Evolutionary conservation across 2,329 filamentous ascomycete genomes (phyloP).

Genomic region (Pseudogymnoascus sp.): DNA sequence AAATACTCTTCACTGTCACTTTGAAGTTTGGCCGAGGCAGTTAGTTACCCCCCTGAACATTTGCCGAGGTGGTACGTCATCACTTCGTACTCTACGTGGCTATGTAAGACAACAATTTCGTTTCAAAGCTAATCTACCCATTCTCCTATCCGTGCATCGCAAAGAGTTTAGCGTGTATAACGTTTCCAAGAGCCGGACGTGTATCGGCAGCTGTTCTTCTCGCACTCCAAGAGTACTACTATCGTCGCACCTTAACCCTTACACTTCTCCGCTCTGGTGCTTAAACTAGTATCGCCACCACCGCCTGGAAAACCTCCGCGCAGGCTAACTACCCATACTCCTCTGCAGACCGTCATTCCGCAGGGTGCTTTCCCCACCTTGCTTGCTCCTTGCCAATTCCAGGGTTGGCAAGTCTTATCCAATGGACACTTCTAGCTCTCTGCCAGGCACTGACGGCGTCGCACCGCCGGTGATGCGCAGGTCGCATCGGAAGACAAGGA

Average conservation of each 20-base stretch:
- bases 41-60: not conserved
- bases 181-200: not conserved
- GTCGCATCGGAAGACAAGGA: slow-evolving; percentile 31
- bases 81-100: not conserved
- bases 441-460: not conserved
- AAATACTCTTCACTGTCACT: not conserved
- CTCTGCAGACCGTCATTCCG: not conserved
- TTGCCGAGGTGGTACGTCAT: not conserved
- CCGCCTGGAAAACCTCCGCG: not conserved
- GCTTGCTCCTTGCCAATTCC: not conserved
- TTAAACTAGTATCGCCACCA: not conserved
- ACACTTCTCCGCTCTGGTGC: not conserved
- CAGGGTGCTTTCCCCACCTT: not conserved
- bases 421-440: not conserved
- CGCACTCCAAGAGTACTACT: not conserved
- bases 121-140: not conserved
- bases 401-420: not conserved
- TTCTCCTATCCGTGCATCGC: not conserved
- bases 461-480: slow-evolving; percentile 14
- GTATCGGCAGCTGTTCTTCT: not conserved
- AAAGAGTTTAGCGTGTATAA: not conserved
- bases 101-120: not conserved
- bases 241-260: not conserved
- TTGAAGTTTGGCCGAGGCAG: not conserved
- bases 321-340: not conserved